phyloP scores from a whole-genome alignment of 495 filamentous ascomycete species.

The Aspergillus saccharolyticus region DNA sequence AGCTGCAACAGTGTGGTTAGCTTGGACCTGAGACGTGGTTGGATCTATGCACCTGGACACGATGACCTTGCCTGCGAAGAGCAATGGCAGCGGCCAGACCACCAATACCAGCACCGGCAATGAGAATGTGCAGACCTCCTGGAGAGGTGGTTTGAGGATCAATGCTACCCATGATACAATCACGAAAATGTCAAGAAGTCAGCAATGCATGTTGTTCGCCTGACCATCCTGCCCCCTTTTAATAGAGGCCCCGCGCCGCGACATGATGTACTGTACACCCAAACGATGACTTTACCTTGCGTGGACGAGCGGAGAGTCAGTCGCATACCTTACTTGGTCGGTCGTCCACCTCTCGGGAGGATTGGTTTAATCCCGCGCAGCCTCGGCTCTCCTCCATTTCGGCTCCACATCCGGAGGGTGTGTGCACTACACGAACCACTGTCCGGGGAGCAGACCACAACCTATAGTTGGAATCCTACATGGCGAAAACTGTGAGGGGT shows the following conservation, averaged over 20 bases:
- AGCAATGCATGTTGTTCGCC: background rate
- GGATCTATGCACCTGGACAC: constrained; percentile 38
- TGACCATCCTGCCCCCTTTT: background rate
- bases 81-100: constrained; percentile 51
- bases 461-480: background rate
- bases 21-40: background rate
- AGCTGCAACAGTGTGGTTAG: constrained; percentile 29
- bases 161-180: constrained; percentile 8
- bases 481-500: background rate
- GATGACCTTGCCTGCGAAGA: constrained; percentile 48
- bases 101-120: constrained; percentile 55
- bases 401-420: constrained; percentile 29
- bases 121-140: constrained; percentile 33
- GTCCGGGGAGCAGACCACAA: background rate
- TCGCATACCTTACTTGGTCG: background rate
- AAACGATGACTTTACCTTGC: background rate
- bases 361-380: constrained; percentile 6
- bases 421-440: background rate
- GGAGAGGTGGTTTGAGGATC: constrained; percentile 1
- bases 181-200: background rate
- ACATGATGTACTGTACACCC: background rate
- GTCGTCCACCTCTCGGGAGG: background rate
- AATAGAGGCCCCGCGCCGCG: background rate
- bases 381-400: constrained; percentile 22
- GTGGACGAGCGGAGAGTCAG: background rate